Evolutionary conservation across 768 basidiomycete species (phyloP), one percentile per base, ranked within the genome.

Genomic region (Pleurotus tuoliensis): DNA sequence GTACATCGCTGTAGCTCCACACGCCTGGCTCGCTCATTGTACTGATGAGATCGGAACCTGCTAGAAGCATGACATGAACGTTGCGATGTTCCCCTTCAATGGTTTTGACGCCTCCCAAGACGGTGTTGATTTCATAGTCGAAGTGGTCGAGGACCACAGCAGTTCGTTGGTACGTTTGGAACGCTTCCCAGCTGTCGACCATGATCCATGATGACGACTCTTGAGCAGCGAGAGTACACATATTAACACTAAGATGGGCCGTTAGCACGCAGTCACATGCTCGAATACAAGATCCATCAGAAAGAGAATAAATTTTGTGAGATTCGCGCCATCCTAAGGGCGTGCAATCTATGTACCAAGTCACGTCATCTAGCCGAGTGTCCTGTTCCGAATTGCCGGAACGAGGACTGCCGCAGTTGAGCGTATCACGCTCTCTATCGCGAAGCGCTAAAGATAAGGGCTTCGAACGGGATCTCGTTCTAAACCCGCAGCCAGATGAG

Each of bases 21-120:
- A 99, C 96, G 15, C 97, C 96, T 24, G 97, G 97, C 74, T 98
- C 94, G 62, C 91, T 92, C 88, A 99, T 98, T 24, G 94, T 97
- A 65, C 92, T 86, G 71, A 98, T 98, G 64, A 99, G 78, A 73
- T 99, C 97, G 9, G 92, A 94, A n/a, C 97, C 97, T 4, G 97
- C 97, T 54, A 99, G 83, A 41, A 99, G 83, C 88, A 98, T 92
- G 62, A 98, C 80, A 60, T 87, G 87, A 61, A 91, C 87, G 66
- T 81, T 75, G 59, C 87, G 82, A 63, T 81, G 82, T 75, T 92
- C 82, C 51, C 90, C 88, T 67, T 88, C 87, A 62, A 82, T 79
- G 3, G 85, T 85, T 20, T 76, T 74, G 27, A 92, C 83, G 46
- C 94, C 96, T 4, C 94, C 93, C 20, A 87, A 74, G 39, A 86